A percentile compares a stretch with the other conserved stretches of the same genome.
phyloP scores from a whole-genome alignment of 169 alveolate species.

The Plasmodium malariae region DNA sequence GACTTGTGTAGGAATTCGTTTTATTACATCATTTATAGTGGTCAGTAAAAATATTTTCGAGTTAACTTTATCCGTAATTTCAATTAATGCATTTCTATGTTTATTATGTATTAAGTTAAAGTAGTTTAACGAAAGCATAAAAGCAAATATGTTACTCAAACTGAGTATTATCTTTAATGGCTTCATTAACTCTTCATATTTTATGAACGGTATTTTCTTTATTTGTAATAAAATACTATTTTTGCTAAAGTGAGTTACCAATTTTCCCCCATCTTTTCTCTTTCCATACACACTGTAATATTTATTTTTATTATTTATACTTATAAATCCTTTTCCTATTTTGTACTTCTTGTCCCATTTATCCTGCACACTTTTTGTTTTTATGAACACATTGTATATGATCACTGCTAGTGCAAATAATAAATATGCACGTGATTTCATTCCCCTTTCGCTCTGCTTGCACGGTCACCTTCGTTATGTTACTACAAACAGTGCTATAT shows the following conservation, averaged over 20 bases:
- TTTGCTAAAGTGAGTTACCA: conserved; percentile 7
- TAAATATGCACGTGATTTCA: background rate
- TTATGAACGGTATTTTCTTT: conserved; percentile 3
- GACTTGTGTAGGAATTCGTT: conserved; percentile 1
- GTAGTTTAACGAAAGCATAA: conserved; percentile 31
- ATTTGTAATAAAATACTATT: background rate
- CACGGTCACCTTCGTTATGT: background rate
- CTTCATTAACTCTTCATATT: background rate
- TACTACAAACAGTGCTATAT: background rate
- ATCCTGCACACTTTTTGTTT: background rate
- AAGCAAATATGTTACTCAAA: conserved; percentile 33
- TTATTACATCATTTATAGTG: conserved; percentile 61
- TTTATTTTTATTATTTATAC: background rate
- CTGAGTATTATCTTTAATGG: conserved; percentile 13
- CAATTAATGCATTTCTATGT: conserved; percentile 30
- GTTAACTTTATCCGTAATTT: conserved; percentile 32
- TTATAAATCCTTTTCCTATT: conserved; percentile 10
- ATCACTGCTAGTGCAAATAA: background rate
- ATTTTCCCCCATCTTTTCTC: background rate
- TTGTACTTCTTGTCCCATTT: conserved; percentile 3
- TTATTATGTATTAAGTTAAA: conserved; percentile 14
- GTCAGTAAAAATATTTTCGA: conserved; percentile 48
- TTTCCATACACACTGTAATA: background rate
- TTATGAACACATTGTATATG: too few relatives aligned
- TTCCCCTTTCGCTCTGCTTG: background rate